Evolutionary conservation across 2,329 filamentous ascomycete genomes (phyloP).

Genomic region (Fusarium stilboides): DNA sequence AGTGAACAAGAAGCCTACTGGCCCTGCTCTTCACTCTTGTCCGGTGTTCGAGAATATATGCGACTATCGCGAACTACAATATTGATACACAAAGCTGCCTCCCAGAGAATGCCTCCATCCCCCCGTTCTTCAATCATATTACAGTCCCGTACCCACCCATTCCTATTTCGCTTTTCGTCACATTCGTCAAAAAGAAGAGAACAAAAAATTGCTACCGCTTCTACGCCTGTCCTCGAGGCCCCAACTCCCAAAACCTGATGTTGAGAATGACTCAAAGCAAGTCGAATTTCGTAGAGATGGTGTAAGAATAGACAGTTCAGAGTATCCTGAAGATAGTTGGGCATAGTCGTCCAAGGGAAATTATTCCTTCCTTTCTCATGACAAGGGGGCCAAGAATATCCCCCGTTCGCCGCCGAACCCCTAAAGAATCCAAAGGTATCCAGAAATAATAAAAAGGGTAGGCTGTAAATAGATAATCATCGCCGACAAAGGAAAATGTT

Average conservation of each 20-base stretch:
- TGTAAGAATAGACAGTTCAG: constrained; percentile 31
- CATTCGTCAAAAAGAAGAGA: constrained; percentile 34
- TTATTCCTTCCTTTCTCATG: constrained; percentile 22
- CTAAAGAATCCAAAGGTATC: constrained; percentile 31
- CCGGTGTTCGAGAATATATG: constrained; percentile 33
- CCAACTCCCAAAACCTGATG: constrained; percentile 18
- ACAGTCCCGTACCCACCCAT: constrained; percentile 32
- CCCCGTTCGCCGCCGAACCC: constrained; percentile 32
- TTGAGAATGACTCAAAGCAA: constrained; percentile 25
- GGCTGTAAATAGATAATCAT: constrained; percentile 38
- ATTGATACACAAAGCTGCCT: constrained; percentile 47
- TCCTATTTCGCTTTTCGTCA: constrained; percentile 43
- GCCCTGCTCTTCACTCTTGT: constrained; percentile 28
- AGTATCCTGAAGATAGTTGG: constrained; percentile 22
- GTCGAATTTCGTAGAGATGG: constrained; percentile 32
- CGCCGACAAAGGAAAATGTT: constrained; percentile 48
- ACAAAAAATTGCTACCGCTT: constrained; percentile 33
- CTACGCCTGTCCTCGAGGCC: constrained; percentile 18
- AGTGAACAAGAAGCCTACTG: constrained; percentile 38
- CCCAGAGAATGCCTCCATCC: constrained; percentile 23
- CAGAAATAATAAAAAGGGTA: constrained; percentile 26
- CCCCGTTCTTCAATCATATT: constrained; percentile 39
- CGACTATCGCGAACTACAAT: constrained; percentile 49
- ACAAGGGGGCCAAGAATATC: constrained; percentile 14
- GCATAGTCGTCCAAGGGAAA: constrained; percentile 29